Evolutionary conservation across 768 basidiomycete species (phyloP).

Genomic region (Russula earlei): DNA sequence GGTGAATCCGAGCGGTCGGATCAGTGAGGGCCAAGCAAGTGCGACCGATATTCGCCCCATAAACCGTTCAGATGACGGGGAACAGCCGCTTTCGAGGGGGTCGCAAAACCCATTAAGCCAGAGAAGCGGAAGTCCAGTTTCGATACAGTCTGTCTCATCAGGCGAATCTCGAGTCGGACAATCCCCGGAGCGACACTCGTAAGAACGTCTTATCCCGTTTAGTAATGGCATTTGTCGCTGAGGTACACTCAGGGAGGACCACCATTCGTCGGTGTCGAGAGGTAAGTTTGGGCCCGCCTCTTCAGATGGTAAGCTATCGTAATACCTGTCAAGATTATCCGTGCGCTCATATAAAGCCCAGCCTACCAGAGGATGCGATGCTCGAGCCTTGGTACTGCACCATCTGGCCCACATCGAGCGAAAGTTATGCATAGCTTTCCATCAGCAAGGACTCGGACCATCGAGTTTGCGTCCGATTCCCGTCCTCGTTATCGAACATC

Average conservation of each 20-base stretch:
- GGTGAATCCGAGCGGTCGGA: constrained; percentile 66
- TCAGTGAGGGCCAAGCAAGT: constrained; percentile 37
- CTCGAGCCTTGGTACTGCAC: background rate
- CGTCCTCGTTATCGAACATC: constrained; percentile 22
- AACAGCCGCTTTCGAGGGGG: background rate
- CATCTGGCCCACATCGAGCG: background rate
- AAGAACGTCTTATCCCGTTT: background rate
- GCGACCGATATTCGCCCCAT: background rate
- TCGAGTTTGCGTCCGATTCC: constrained; percentile 42
- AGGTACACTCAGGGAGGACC: background rate
- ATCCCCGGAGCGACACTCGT: background rate
- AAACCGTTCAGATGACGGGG: background rate
- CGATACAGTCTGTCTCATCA: background rate
- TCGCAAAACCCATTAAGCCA: background rate
- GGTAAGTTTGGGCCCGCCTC: background rate
- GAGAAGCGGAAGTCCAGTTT: background rate
- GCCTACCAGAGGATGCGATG: background rate
- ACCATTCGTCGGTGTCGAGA: background rate
- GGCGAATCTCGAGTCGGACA: background rate
- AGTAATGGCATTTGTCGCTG: background rate
- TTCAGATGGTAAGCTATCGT: constrained; percentile 1
- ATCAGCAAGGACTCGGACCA: constrained; percentile 37
- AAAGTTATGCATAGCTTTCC: background rate
- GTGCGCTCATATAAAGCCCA: background rate
- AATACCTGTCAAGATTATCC: background rate